Conservation (phyloP, 73 alveolate genomes). For the Durusdinium trenchii region DNA sequence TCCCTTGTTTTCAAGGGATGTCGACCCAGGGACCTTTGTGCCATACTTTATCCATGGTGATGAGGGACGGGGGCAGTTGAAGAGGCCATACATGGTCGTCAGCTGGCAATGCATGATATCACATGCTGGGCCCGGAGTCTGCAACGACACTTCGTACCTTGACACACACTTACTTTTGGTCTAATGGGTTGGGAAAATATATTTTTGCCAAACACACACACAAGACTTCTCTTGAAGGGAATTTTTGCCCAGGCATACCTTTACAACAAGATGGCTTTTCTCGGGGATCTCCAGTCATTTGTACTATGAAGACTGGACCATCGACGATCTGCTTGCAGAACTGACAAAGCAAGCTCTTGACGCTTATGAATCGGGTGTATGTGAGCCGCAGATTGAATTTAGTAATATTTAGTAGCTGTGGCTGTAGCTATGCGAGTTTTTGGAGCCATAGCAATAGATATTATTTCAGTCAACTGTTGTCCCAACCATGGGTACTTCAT, state of each 20-base stretch:
- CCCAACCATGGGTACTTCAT: no score
- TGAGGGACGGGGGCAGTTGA: constrained; percentile 28
- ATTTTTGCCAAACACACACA: no score
- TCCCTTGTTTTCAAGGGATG: background rate
- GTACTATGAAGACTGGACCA: background rate
- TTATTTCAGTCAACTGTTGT: no score
- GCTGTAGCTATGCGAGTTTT: no score
- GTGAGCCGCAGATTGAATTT: background rate
- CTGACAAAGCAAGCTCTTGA: background rate
- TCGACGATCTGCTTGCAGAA: background rate
- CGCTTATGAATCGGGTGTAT: background rate
- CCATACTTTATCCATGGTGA: constrained; percentile 35
- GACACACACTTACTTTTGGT: no score
- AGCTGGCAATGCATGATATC: background rate
- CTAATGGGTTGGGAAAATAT: no score
- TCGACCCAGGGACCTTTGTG: background rate
- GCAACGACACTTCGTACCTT: no score
- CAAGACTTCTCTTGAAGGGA: no score
- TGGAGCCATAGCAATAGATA: no score
- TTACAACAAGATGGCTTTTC: background rate
- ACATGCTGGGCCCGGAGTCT: no score
- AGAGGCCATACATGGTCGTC: background rate
- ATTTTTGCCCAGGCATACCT: constrained; percentile 23
- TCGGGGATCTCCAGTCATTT: background rate
- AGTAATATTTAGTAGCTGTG: no score